phyloP scores from a whole-genome alignment of 345 rosid genomes.

The Mangifera indica region DNA sequence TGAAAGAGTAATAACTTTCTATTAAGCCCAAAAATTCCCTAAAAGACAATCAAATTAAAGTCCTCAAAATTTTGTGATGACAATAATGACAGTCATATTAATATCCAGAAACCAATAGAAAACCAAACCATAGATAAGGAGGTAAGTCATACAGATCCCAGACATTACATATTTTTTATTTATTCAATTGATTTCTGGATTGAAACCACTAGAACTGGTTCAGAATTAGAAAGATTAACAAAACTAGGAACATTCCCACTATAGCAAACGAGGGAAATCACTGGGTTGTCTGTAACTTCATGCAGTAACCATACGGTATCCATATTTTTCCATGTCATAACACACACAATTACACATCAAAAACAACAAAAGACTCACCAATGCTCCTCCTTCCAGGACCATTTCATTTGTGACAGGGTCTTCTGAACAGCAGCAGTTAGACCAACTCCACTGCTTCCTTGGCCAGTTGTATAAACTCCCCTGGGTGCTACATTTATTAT shows the following conservation, averaged over 20 bases:
- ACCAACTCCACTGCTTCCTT: slow-evolving; percentile 99
- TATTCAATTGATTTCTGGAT: not conserved
- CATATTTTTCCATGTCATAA: slow-evolving; percentile 2
- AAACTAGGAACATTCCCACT: slow-evolving; percentile 5
- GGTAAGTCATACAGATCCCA: not conserved
- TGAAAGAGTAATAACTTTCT: slow-evolving; percentile 32
- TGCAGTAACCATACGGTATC: not conserved
- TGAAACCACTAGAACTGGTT: not conserved
- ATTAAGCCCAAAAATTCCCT: slow-evolving; percentile 17
- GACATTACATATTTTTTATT: not conserved
- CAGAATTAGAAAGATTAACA: slow-evolving; percentile 11
- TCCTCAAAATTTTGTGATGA: not conserved
- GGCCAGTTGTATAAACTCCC: slow-evolving; percentile 93
- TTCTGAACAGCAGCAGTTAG: slow-evolving; percentile 96
- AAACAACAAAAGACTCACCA: slow-evolving; percentile 52
- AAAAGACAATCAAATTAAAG: slow-evolving; percentile 7
- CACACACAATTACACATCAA: not conserved
- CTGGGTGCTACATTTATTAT: slow-evolving; percentile 92
- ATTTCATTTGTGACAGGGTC: slow-evolving; percentile 96
- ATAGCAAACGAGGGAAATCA: slow-evolving; percentile 1
- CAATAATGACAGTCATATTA: not conserved
- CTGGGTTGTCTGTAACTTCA: not conserved
- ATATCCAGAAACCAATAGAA: slow-evolving; percentile 1
- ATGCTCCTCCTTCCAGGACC: slow-evolving; percentile 98
- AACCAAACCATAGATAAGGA: not conserved